A percentile compares a stretch with the other conserved stretches of the same genome.
Evolutionary conservation across 371 early-diverging fungal genomes (phyloP).

Genomic region (Mortierella sp.): DNA sequence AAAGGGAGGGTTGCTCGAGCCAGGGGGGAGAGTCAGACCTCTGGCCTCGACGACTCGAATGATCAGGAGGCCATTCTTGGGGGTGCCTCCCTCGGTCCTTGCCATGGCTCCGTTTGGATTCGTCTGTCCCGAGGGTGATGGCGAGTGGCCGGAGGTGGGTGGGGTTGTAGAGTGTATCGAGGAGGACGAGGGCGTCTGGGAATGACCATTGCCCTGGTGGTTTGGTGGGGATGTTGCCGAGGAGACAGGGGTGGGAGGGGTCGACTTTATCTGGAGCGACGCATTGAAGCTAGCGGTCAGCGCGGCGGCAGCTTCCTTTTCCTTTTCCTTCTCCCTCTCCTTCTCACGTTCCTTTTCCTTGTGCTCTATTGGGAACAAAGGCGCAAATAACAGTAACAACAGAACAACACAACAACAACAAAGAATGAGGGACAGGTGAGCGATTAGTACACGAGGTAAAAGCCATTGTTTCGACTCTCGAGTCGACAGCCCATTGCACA

Average conservation of each 20-base stretch:
- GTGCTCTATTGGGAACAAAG: conserved; percentile 33
- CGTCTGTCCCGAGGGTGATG: conserved; percentile 28
- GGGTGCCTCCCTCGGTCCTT: conserved; percentile 14
- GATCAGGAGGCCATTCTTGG: conserved; percentile 74
- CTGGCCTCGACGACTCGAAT: conserved; percentile 88
- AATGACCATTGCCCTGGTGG: conserved; percentile 40
- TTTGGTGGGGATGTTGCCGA: conserved; percentile 35
- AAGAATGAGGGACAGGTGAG: neutral
- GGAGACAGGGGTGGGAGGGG: conserved; percentile 15
- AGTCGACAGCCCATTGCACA: conserved; percentile 4
- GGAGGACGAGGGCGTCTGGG: conserved; percentile 29
- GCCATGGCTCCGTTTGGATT: conserved; percentile 18
- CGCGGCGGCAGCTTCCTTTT: conserved; percentile 46
- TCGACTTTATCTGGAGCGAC: conserved; percentile 35
- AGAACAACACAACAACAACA: neutral
- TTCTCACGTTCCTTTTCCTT: conserved; percentile 53
- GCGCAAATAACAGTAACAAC: neutral
- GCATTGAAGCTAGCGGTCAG: conserved; percentile 43
- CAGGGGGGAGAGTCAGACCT: conserved; percentile 72
- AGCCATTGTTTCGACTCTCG: conserved; percentile 11
- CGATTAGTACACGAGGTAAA: conserved; percentile 2
- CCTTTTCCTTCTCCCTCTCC: conserved; percentile 43
- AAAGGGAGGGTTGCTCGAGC: conserved; percentile 59
- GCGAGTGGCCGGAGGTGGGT: conserved; percentile 19
- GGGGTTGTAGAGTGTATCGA: conserved; percentile 29